Evolutionary conservation across 2,329 filamentous ascomycete genomes (phyloP).

Genomic region (Lecanosticta acicola): DNA sequence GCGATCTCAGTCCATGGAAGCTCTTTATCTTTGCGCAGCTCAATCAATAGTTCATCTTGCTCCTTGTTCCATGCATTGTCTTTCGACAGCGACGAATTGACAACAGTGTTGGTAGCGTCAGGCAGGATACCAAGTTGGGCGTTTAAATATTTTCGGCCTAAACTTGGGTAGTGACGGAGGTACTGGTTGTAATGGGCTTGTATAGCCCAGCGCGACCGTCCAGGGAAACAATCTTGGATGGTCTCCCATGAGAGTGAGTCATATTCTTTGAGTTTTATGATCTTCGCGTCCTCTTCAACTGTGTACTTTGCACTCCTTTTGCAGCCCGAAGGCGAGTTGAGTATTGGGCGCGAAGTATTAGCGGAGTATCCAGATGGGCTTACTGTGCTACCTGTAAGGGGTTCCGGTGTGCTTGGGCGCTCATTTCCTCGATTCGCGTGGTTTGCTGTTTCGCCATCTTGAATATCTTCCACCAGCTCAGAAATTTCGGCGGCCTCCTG

Average conservation of each 20-base stretch:
- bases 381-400: neutral
- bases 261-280: slow-evolving; percentile 39
- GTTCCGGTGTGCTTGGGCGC: neutral
- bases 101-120: neutral
- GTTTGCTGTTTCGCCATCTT: too few relatives aligned
- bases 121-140: slow-evolving; percentile 1
- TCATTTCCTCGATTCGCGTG: too few relatives aligned
- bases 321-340: slow-evolving; percentile 2
- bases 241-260: slow-evolving; percentile 33
- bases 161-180: neutral
- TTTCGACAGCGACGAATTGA: slow-evolving; percentile 1
- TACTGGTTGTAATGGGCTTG: neutral
- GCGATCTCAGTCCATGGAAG: slow-evolving; percentile 26
- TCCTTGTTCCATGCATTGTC: slow-evolving; percentile 28
- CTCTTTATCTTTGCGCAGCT: slow-evolving; percentile 26
- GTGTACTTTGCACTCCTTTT: neutral
- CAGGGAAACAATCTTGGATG: slow-evolving; percentile 31
- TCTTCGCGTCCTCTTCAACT: slow-evolving; percentile 22
- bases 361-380: slow-evolving; percentile 10
- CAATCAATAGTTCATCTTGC: slow-evolving; percentile 35
- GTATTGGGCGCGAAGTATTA: slow-evolving; percentile 16
- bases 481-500: too few relatives aligned
- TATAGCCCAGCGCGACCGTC: neutral
- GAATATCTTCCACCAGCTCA: too few relatives aligned
- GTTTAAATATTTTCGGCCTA: slow-evolving; percentile 6